phyloP scores from a whole-genome alignment of 1,139 yeast species.

The Yamadazyma triangularis region DNA sequence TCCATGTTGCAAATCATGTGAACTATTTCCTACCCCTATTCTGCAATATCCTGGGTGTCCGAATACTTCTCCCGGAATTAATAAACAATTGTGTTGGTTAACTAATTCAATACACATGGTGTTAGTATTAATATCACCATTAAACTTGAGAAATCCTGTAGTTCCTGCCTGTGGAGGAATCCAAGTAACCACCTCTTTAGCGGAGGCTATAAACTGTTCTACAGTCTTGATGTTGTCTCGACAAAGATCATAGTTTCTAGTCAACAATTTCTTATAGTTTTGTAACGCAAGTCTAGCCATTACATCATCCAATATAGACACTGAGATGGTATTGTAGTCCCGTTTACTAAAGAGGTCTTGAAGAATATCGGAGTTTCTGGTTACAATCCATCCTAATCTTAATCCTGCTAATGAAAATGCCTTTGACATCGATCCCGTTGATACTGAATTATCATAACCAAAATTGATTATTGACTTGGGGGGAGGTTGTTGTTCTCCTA shows the following conservation, averaged over 20 bases:
- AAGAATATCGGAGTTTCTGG: conserved; percentile 26
- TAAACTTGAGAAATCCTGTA: conserved; percentile 30
- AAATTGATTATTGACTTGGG: conserved; percentile 37
- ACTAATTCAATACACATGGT: conserved; percentile 29
- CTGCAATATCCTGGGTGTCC: conserved; percentile 38
- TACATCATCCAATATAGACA: conserved; percentile 46
- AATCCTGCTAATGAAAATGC: conserved; percentile 55
- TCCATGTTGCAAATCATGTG: conserved; percentile 25
- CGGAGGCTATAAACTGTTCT: conserved; percentile 25
- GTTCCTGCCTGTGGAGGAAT: conserved; percentile 48
- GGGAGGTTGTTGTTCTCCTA: conserved; percentile 6
- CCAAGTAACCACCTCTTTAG: conserved; percentile 33
- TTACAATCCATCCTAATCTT: conserved; percentile 51
- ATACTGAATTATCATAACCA: conserved; percentile 40
- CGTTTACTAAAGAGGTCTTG: conserved; percentile 35
- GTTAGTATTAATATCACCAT: conserved; percentile 26
- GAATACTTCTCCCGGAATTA: conserved; percentile 54
- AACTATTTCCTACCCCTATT: conserved; percentile 49
- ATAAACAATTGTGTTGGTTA: conserved; percentile 26
- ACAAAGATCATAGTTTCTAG: conserved; percentile 37
- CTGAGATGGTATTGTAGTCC: conserved; percentile 51
- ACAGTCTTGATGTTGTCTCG: conserved; percentile 29
- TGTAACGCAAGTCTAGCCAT: conserved; percentile 41
- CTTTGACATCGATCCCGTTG: conserved; percentile 52
- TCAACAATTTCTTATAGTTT: conserved; percentile 28